Evolutionary conservation across 306 rosid genomes (phyloP).

Genomic region (Myrica gale): DNA sequence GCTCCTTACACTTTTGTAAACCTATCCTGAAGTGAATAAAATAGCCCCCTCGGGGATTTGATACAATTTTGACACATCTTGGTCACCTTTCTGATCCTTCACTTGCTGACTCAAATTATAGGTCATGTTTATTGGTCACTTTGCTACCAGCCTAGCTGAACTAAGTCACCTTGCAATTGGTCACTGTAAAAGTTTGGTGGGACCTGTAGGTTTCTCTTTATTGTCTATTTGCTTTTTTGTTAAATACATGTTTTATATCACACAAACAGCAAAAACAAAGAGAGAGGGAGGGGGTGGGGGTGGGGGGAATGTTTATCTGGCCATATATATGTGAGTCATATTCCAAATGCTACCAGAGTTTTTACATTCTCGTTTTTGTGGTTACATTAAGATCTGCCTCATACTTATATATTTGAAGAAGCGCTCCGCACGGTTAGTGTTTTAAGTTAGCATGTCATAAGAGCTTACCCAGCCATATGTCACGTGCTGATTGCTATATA

Average conservation of each 20-base stretch:
- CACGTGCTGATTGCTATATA: neutral
- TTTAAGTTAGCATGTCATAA: neutral
- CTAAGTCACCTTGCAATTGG: neutral
- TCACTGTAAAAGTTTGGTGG: neutral
- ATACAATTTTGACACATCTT: neutral
- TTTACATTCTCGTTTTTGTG: neutral
- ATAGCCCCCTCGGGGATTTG: constrained; percentile 8
- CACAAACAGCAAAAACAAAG: neutral
- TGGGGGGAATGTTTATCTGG: neutral
- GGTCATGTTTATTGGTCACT: neutral
- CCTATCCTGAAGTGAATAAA: neutral
- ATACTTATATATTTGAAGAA: no score
- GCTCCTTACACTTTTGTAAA: neutral
- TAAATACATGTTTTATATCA: neutral
- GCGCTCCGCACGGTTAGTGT: neutral
- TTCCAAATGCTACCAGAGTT: neutral
- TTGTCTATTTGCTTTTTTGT: constrained; percentile 3
- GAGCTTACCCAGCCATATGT: neutral
- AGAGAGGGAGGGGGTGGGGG: no score
- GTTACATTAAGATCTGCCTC: neutral
- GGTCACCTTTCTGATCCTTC: constrained; percentile 23
- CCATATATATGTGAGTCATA: neutral
- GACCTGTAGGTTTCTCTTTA: constrained; percentile 1
- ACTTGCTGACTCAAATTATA: neutral
- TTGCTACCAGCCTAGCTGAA: neutral